These are phyloP conservation scores for Primulina huaijiensis DNA, from an alignment of 257 asterid genomes.

Conservation along the genomic window DNA sequence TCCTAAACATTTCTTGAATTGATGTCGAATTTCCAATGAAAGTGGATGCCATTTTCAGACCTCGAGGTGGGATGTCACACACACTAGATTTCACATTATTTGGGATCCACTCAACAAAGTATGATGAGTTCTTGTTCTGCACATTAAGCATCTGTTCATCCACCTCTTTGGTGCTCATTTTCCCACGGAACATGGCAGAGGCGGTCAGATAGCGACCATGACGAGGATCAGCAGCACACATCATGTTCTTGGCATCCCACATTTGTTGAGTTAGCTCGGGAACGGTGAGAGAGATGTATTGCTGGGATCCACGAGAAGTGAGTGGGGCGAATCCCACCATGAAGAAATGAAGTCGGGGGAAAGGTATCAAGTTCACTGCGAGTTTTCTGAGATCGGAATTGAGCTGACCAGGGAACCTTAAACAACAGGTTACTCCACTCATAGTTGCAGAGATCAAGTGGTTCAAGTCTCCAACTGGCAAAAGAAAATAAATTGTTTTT, in stretches of 20 bases:
- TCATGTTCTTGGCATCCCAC: constrained; percentile 95
- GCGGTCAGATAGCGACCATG: constrained; percentile 84
- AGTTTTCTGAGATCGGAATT: constrained; percentile 76
- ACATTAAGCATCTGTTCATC: constrained; percentile 91
- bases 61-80: constrained; percentile 75
- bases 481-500: not conserved
- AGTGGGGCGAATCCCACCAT: constrained; percentile 94
- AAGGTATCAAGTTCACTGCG: constrained; percentile 81
- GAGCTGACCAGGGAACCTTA: constrained; percentile 86
- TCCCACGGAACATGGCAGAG: constrained; percentile 87
- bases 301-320: constrained; percentile 89
- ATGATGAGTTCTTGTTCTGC: constrained; percentile 87
- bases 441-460: constrained; percentile 86
- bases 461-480: constrained; percentile 80
- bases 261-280: constrained; percentile 86
- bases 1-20: constrained; percentile 81
- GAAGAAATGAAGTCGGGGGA: constrained; percentile 92
- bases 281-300: constrained; percentile 75
- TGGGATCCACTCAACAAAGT: constrained; percentile 89
- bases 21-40: constrained; percentile 82
- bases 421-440: constrained; percentile 87
- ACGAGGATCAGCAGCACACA: constrained; percentile 94
- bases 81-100: constrained; percentile 89
- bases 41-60: constrained; percentile 75
- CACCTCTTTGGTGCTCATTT: constrained; percentile 90